Base-by-base conservation (phyloP, 805 yeast species). In the Sugiyamaella chiloensis region DNA sequence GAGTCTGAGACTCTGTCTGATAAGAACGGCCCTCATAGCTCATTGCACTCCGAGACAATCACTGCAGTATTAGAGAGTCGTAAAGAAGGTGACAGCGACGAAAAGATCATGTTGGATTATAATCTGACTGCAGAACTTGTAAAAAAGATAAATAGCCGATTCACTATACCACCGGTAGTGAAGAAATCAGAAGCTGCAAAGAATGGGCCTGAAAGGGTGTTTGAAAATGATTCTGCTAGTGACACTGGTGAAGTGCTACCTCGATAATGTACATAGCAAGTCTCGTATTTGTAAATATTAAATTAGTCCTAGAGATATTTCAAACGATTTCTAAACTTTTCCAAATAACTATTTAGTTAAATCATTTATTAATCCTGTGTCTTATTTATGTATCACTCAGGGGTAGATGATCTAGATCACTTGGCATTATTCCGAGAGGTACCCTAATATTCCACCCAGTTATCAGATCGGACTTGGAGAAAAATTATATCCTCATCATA, bases 11-110 rank as follows among this genome's bases (percentile, higher is more conserved):
- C 51, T 3, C 32, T 44, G 30, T 19, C 42, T 2, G 53, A 51
- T 17, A 23, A 39, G 23, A 24, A 36, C n/a, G 44, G 30, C 14
- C 46, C 52, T 1, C 46, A 48, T 16, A 47, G 47, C 2, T 24
- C 48, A 24, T 37, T 57, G 6, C 60, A 57, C 9, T 49, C 58
- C 12, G 53, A 45, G 20, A 58, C 64, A 3, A 54, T 60, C 29
- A 48, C 56, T 6, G 55, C 61, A 1, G 47, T 60, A n/a, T 48
- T 60, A 5, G 42, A 40, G 12, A 46, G 53, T 14, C 46, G 55
- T 7, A 40, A 40, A 9, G 56, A 50, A 5, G 61, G 60, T 31
- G 61, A 55, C 27, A 26, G 57, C 4, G 39, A 23, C 8, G 56
- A 51, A 7, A 34, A 50, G 11, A 46, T 60, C n/a, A 31, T 16